Base-by-base conservation (phyloP, 306 rosid genomes). In the Mimosa pudica region DNA sequence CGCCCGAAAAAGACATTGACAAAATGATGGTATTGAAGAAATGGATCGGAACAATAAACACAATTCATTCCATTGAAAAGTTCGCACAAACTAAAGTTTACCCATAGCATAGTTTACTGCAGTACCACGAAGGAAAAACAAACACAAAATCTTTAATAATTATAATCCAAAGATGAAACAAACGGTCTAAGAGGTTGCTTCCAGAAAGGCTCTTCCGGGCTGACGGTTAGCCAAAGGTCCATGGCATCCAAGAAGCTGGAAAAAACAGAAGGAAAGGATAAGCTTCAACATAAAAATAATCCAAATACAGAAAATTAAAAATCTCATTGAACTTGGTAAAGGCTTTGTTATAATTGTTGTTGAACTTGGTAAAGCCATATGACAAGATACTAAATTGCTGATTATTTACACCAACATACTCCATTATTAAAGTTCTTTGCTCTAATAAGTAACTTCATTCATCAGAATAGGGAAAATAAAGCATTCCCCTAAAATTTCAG, bases 201-300 rank as follows among this genome's bases (percentile, higher is more conserved):
- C 0, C 24, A 66, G 82, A 79, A 86, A 83, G 20, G 97, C 94
- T 70, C 74, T 76, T 78, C 94, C 94, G 4, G 97, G 91, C 52
- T 73, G 60, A 65, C 92, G 92, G 11, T 77, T 65, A 1, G 92
- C 87, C 83, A 92, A 76, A 33, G 89, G 83, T 77, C 97, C 97
- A 84, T 92, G 94, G 58, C 94, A 88, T 64, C 97, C 94, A 73
- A 90, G 92, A 79, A 92, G 94, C 97, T 92, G 92, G 79, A 84
- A 33, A 78, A 77, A 45, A 42, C 75, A 4, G 18, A 58, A 54
- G 61, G 3, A 77, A 17, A 0, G 36, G 47, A 54, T 75, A 35
- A 80, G 63, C 79, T 64, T 9, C 17, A 6, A 44, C 7, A 7
- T 48, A 18, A 16, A 16, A 52, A 18, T n/a, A 46, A n/a, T 10